Evolutionary conservation across 73 alveolate genomes (phyloP), one percentile per base, ranked within the genome.

Genomic region (Tetrahymena elliotti): DNA sequence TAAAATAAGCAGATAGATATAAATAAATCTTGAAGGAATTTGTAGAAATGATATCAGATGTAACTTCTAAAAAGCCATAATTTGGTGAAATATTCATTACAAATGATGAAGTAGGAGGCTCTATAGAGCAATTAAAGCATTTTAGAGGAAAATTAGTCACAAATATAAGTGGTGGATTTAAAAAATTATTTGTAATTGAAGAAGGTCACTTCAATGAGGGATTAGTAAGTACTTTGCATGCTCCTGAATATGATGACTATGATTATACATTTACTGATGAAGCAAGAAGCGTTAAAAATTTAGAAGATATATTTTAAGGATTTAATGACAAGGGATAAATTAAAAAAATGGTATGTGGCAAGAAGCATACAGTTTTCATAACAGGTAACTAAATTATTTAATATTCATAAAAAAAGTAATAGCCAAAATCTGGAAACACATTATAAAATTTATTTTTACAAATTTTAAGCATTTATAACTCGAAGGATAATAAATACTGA

Each of bases 71-170:
- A 68, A 68, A 31, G 6, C 96, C 96, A 39, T 83, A 94, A 2
- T 94, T 94, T 53, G 96, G 96, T 18, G 96, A 94, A 88, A 94
- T 94, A 47, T 94, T 88, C 53, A 39, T 94, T 31, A 94, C 96
- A 40, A 94, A 93, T 20, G 96, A 94, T 35, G 93, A 84, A 84
- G 95, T 94, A 6, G 82, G 93, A 47, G 96, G 96, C 38, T 94
- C 95, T 6, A 41, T 94, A 34, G 96, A 94, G 41, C 38, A 94
- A 38, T 84, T 94, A 83, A 94, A 94, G 39, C 93, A 84, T 18
- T 94, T 94, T 83, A 94, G 93, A 52, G 96, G 96, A 22, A 94
- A 94, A 52, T 35, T 94, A 1, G 92, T 94, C 27, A 88, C 93
- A 33, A 84, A 84, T 84, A 84, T 94, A 8, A 84, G 96, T 34